A percentile compares a stretch with the other conserved stretches of the same genome.
Conservation (phyloP, 2,329 filamentous ascomycete species). For the Colletotrichum acutatum region DNA sequence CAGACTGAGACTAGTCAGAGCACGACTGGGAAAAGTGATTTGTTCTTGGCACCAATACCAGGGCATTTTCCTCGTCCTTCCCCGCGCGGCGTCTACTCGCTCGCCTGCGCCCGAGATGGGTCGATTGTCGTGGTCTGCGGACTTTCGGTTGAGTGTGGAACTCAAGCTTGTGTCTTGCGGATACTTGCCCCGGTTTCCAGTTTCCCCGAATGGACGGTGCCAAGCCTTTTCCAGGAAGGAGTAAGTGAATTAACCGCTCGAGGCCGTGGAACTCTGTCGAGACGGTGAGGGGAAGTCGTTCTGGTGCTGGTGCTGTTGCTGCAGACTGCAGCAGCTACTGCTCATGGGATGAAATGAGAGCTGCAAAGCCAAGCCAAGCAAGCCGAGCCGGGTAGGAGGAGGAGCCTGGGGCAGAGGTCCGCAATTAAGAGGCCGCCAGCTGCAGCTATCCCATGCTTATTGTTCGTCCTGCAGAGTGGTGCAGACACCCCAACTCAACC, state of each 20-base stretch:
- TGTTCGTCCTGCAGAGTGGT: conserved; percentile 24
- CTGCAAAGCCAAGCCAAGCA: conserved; percentile 18
- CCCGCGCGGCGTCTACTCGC: background rate
- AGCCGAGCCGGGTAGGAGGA: conserved; percentile 7
- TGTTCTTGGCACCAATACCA: conserved; percentile 33
- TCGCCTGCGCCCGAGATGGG: conserved; percentile 17
- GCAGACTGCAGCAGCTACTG: background rate
- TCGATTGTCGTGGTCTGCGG: conserved; percentile 22
- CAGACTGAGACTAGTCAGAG: conserved; percentile 6
- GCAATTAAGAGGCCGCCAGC: conserved; percentile 35
- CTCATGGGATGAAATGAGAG: conserved; percentile 1
- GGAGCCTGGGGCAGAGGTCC: conserved; percentile 20
- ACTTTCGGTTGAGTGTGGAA: conserved; percentile 11
- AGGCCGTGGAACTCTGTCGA: conserved; percentile 10
- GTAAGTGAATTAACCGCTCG: conserved; percentile 23
- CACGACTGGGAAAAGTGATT: conserved; percentile 1
- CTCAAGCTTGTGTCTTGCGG: conserved; percentile 17
- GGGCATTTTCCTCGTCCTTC: conserved; percentile 20
- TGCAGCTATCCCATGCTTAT: conserved; percentile 25
- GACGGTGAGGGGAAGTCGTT: conserved; percentile 22
- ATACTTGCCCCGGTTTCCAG: conserved; percentile 23
- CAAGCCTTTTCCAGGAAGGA: conserved; percentile 30
- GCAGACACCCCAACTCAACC: conserved; percentile 31
- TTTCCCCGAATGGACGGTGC: conserved; percentile 23
- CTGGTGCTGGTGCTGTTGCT: background rate